phyloP scores from a whole-genome alignment of 1,284 basidiomycete genomes.

The Ustilago sp. region DNA sequence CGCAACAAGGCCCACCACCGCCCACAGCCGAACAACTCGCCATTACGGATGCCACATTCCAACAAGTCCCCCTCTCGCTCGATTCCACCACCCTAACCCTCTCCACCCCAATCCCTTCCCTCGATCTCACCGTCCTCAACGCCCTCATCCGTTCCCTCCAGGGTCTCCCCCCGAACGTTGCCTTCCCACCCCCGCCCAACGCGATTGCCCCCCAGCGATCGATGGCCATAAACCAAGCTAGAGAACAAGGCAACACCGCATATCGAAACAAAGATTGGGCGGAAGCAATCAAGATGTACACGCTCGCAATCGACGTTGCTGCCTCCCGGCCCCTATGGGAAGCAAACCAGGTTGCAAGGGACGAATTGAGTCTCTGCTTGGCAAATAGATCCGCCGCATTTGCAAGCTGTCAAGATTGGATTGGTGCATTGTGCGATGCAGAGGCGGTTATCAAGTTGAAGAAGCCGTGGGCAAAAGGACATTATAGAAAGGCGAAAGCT shows the following conservation, averaged over 20 bases:
- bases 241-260: conserved; percentile 65
- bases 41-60: conserved; percentile 58
- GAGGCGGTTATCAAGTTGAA: conserved; percentile 88
- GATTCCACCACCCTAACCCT: conserved; percentile 48
- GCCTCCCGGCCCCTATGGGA: conserved; percentile 91
- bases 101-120: conserved; percentile 40
- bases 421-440: conserved; percentile 88
- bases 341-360: conserved; percentile 80
- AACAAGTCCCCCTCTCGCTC: conserved; percentile 50
- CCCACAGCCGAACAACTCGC: conserved; percentile 63
- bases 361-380: conserved; percentile 87
- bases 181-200: conserved; percentile 67
- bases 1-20: conserved; percentile 54
- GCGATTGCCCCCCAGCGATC: conserved; percentile 63
- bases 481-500: conserved; percentile 91
- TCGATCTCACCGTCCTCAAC: conserved; percentile 66
- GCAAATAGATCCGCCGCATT: conserved; percentile 92
- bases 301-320: conserved; percentile 83
- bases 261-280: conserved; percentile 73
- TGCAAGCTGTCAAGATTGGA: conserved; percentile 80
- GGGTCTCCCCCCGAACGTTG: conserved; percentile 61
- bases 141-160: conserved; percentile 64
- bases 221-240: conserved; percentile 65
- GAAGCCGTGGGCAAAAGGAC: conserved; percentile 91
- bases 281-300: conserved; percentile 86